Conservation (phyloP, 139 green algal genomes). For the Volvox reticuliferus region DNA sequence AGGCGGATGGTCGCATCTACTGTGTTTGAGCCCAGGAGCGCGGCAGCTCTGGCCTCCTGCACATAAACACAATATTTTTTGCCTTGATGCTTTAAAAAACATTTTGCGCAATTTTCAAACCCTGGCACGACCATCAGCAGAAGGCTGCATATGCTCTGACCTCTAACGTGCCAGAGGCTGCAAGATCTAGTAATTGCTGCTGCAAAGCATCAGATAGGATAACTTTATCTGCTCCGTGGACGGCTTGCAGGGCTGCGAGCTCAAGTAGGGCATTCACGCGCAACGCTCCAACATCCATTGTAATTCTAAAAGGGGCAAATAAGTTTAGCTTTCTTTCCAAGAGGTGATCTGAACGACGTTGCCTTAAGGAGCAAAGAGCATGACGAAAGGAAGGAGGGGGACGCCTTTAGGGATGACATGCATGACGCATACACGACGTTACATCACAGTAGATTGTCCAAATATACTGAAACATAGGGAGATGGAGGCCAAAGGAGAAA, state of each 20-base stretch:
- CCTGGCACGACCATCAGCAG: background rate
- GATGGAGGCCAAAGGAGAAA: too few relatives aligned
- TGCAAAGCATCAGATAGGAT: background rate
- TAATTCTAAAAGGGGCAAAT: background rate
- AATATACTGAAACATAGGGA: background rate
- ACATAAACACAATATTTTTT: background rate
- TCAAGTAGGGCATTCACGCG: background rate
- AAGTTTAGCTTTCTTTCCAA: too few relatives aligned
- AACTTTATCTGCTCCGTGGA: background rate
- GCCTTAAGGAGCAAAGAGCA: too few relatives aligned
- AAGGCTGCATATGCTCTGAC: background rate
- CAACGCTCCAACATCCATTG: background rate
- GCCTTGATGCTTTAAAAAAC: background rate
- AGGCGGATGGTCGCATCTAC: background rate
- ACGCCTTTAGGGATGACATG: too few relatives aligned
- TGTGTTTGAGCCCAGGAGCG: background rate
- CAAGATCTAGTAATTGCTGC: slow-evolving; percentile 20
- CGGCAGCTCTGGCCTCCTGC: background rate
- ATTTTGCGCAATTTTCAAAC: background rate
- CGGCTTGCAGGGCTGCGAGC: slow-evolving; percentile 15
- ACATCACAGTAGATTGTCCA: background rate
- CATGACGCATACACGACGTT: background rate
- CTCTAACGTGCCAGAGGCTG: background rate
- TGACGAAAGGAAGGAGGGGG: too few relatives aligned
- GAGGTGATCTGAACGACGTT: too few relatives aligned